A percentile compares a stretch with the other conserved stretches of the same genome.
These are phyloP conservation scores for Coemansia sp. DNA, from an alignment of 192 early-diverging fungal species.

Conservation along the genomic window DNA sequence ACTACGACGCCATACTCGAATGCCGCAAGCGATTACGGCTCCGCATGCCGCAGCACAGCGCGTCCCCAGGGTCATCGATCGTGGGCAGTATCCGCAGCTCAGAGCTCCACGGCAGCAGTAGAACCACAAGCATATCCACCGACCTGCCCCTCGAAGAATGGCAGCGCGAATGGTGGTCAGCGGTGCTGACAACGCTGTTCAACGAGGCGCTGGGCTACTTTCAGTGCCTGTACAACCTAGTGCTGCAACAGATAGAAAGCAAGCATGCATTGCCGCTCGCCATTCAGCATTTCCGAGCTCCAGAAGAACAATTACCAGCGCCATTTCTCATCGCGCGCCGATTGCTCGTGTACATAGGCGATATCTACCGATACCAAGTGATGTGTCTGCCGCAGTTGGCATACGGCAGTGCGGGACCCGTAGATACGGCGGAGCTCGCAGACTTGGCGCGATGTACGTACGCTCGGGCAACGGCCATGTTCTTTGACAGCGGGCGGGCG, in stretches of 20 bases:
- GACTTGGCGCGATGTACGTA: conserved; percentile 36
- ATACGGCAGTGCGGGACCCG: conserved; percentile 10
- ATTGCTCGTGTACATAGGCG: conserved; percentile 31
- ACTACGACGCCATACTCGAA: conserved; percentile 42
- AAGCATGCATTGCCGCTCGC: background rate
- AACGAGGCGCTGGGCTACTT: conserved; percentile 45
- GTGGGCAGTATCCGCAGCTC: conserved; percentile 20
- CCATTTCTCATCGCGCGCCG: conserved; percentile 28
- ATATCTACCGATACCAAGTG: conserved; percentile 45
- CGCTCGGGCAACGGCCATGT: conserved; percentile 30
- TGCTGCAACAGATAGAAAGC: conserved; percentile 9
- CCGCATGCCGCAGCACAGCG: conserved; percentile 17
- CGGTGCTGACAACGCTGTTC: conserved; percentile 30
- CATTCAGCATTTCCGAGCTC: background rate
- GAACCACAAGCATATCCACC: conserved; percentile 6
- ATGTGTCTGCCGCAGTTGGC: conserved; percentile 39
- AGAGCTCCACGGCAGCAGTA: conserved; percentile 10
- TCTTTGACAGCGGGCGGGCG: conserved; percentile 27
- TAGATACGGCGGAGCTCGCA: conserved; percentile 9
- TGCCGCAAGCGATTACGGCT: conserved; percentile 47
- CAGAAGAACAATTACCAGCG: conserved; percentile 4
- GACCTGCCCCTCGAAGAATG: conserved; percentile 25
- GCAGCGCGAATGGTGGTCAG: conserved; percentile 41
- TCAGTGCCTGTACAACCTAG: conserved; percentile 20
- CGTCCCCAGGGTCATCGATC: conserved; percentile 34